phyloP scores from a whole-genome alignment of 768 basidiomycete genomes.

The Wakefieldia striispora region DNA sequence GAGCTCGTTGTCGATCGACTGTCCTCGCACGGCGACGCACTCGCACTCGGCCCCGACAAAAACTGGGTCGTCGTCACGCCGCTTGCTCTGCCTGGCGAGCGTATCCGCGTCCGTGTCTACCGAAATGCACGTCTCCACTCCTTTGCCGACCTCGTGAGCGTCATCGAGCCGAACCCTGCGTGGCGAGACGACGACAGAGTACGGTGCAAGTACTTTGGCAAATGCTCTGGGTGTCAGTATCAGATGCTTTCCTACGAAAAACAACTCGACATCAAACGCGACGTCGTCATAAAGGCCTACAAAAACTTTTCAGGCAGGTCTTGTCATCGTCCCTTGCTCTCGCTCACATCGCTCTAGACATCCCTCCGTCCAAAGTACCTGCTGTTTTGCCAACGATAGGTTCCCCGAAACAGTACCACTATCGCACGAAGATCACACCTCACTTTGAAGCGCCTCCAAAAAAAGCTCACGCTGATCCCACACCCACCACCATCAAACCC shows the following conservation, averaged over 20 bases:
- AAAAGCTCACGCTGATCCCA: constrained; percentile 20
- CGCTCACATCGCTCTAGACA: constrained; percentile 29
- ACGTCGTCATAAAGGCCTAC: constrained; percentile 84
- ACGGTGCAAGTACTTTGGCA: constrained; percentile 84
- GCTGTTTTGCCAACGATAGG: constrained; percentile 68
- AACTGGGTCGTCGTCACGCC: constrained; percentile 86
- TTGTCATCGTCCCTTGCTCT: constrained; percentile 26
- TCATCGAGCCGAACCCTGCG: constrained; percentile 59
- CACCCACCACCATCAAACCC: constrained; percentile 35
- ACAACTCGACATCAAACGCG: constrained; percentile 84
- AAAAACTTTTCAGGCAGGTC: constrained; percentile 57
- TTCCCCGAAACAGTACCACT: constrained; percentile 88
- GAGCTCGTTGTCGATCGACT: constrained; percentile 64
- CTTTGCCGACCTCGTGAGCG: constrained; percentile 67
- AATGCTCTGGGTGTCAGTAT: constrained; percentile 92
- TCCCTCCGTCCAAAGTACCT: constrained; percentile 60
- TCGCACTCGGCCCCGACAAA: constrained; percentile 52
- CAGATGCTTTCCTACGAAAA: constrained; percentile 90
- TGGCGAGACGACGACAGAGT: constrained; percentile 65
- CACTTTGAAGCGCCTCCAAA: constrained; percentile 84
- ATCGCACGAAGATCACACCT: constrained; percentile 96
- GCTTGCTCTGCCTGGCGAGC: constrained; percentile 82
- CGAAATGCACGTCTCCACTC: constrained; percentile 71
- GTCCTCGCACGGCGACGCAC: constrained; percentile 62
- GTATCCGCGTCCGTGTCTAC: constrained; percentile 68